Conservation (phyloP, 768 basidiomycete genomes). For the Lactifluus hygrophoroides region DNA sequence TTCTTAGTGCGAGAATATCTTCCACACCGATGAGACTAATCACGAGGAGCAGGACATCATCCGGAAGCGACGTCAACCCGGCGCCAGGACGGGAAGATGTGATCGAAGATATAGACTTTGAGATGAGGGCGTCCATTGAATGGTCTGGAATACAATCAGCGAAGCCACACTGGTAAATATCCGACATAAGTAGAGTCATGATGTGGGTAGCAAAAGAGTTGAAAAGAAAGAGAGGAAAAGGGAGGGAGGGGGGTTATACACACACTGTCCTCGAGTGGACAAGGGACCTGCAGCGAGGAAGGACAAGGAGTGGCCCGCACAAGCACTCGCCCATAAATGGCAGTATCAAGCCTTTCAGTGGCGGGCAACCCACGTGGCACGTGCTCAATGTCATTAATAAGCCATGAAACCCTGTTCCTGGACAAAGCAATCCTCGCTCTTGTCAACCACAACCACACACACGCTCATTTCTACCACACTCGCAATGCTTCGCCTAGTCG, state of each 20-base stretch:
- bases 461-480: not conserved
- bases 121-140: not conserved
- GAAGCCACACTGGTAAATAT: conserved; percentile 3
- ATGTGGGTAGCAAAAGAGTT: too few species aligned
- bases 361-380: not conserved
- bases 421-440: too few species aligned
- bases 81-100: conserved; percentile 3
- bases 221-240: not conserved
- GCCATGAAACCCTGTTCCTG: too few species aligned
- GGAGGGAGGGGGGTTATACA: not conserved
- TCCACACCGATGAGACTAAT: conserved; percentile 26
- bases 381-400: too few species aligned
- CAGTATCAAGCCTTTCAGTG: not conserved
- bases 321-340: not conserved
- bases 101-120: conserved; percentile 6
- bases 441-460: not conserved
- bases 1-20: conserved; percentile 28
- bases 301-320: conserved; percentile 1
- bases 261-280: not conserved
- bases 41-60: conserved; percentile 29
- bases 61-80: conserved; percentile 25
- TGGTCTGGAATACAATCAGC: not conserved
- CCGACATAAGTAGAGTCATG: conserved; percentile 5
- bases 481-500: not conserved
- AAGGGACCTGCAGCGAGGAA: not conserved